phyloP scores from a whole-genome alignment of 768 basidiomycete genomes.

The Russula griseocarnosa region DNA sequence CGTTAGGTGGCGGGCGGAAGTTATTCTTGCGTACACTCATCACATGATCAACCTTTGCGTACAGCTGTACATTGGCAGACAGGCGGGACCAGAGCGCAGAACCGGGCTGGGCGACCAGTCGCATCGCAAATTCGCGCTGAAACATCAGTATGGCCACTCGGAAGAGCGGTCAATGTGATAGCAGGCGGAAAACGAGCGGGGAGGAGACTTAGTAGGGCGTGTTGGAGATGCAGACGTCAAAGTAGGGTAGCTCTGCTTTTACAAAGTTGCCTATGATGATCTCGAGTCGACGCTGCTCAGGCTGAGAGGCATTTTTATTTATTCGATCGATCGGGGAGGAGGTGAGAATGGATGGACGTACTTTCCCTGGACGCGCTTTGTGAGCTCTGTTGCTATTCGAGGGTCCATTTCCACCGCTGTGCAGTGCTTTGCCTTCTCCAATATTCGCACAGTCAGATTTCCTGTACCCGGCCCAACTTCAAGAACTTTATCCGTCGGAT shows the following conservation, averaged over 20 bases:
- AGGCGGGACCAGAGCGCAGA: slow-evolving; percentile 89
- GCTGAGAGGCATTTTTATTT: too few relatives aligned
- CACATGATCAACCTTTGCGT: slow-evolving; percentile 92
- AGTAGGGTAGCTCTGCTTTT: slow-evolving; percentile 96
- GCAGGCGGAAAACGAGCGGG: slow-evolving; percentile 91
- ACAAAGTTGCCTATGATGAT: slow-evolving; percentile 97
- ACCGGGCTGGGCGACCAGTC: slow-evolving; percentile 81
- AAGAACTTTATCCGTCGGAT: slow-evolving; percentile 91
- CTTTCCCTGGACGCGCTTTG: slow-evolving; percentile 97
- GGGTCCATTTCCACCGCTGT: slow-evolving; percentile 98
- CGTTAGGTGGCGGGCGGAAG: slow-evolving; percentile 92
- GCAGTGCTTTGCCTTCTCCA: slow-evolving; percentile 89
- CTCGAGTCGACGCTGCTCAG: slow-evolving; percentile 92
- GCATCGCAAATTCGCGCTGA: slow-evolving; percentile 95
- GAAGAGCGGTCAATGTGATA: slow-evolving; percentile 92
- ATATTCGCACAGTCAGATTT: slow-evolving; percentile 88
- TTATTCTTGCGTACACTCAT: slow-evolving; percentile 97
- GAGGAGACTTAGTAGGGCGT: slow-evolving; percentile 99
- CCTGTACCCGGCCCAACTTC: slow-evolving; percentile 98
- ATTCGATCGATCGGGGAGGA: background rate
- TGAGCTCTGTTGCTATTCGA: slow-evolving; percentile 96
- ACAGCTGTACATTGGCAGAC: slow-evolving; percentile 95
- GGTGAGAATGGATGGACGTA: slow-evolving; percentile 44
- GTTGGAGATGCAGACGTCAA: slow-evolving; percentile 98
- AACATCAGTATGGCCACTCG: slow-evolving; percentile 98